Conservation (phyloP, 257 asterid genomes). For the Gynochthodes officinalis region DNA sequence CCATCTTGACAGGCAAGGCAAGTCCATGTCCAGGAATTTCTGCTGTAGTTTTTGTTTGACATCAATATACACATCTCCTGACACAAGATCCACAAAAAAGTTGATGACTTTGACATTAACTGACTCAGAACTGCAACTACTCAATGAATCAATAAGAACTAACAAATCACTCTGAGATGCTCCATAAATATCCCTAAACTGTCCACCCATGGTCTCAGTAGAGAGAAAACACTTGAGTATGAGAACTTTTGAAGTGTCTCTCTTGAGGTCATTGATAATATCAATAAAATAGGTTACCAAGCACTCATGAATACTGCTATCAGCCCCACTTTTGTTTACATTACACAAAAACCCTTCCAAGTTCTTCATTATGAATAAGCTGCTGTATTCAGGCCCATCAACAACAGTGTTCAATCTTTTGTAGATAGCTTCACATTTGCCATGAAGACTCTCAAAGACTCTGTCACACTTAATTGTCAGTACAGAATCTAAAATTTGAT, state of each 20-base stretch:
- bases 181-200: slow-evolving; percentile 45
- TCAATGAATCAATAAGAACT: slow-evolving; percentile 75
- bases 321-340: slow-evolving; percentile 38
- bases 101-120: slow-evolving; percentile 69
- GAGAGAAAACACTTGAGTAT: slow-evolving; percentile 60
- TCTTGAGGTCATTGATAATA: slow-evolving; percentile 54
- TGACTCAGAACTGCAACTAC: slow-evolving; percentile 67
- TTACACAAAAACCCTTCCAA: slow-evolving; percentile 69
- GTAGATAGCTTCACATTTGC: slow-evolving; percentile 62
- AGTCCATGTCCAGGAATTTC: slow-evolving; percentile 69
- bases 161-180: slow-evolving; percentile 61
- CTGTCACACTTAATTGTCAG: slow-evolving; percentile 67
- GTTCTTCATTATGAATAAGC: slow-evolving; percentile 64
- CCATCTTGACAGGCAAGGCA: slow-evolving; percentile 69
- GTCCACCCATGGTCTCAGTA: slow-evolving; percentile 50
- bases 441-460: slow-evolving; percentile 66
- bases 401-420: slow-evolving; percentile 49
- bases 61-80: slow-evolving; percentile 50
- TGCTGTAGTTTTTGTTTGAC: slow-evolving; percentile 59
- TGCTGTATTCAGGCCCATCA: slow-evolving; percentile 63
- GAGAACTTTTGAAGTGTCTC: slow-evolving; percentile 42
- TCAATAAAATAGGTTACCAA: slow-evolving; percentile 63
- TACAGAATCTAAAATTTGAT: slow-evolving; percentile 67
- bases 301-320: slow-evolving; percentile 60
- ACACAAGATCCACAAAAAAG: slow-evolving; percentile 73